Base-by-base conservation (phyloP, 192 early-diverging fungal genomes). In the Mortierella antarctica region DNA sequence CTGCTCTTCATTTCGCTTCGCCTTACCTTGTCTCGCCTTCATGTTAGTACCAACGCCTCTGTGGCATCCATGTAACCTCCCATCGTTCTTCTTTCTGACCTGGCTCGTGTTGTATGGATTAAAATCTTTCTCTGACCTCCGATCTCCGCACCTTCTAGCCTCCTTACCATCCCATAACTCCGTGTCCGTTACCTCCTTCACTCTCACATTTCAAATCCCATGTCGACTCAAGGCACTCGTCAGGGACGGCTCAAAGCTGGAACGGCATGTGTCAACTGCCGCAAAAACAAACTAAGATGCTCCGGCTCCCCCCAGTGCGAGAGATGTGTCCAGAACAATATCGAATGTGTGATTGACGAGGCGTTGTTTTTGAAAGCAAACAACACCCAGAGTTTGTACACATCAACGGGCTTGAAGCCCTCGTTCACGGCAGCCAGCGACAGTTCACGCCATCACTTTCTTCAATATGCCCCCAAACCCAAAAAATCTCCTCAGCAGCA, bases 221-320 rank as follows among this genome's bases (percentile, higher is more conserved):
- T 31, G 6, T 21, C 44, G 6, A 41, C 17, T 31, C 61, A 63
- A 3, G 63, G 17, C 23, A 39, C 41, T 31, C 46, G 71, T 9
- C 71, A 73, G 47, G 65, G 60, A 56, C 61, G 71, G 5, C 31
- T 73, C 8, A 73, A 73, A 41, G 71, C 71, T 18, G 71, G 71
- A n/a, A 73, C 71, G 4, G 71, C 71, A 17, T 73, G 71, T 63
- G 65, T 57, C 31, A 65, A 73, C 41, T 73, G 71, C 52, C 71
- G 71, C 41, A 62, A 54, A 39, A 73, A 73, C 41, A 73, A 73
- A 40, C 42, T 72, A 7, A 40, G 63, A 21, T 73, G 71, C 63
- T 59, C 71, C 13, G 71, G 71, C 63, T 65, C 63, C 14, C 71
- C 63, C 31, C 47, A 73, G 5, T 73, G 71, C 14, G 56, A 39